These are phyloP conservation scores for Cichorium intybus DNA, from an alignment of 140 eudicot genomes.

Conservation along the genomic window DNA sequence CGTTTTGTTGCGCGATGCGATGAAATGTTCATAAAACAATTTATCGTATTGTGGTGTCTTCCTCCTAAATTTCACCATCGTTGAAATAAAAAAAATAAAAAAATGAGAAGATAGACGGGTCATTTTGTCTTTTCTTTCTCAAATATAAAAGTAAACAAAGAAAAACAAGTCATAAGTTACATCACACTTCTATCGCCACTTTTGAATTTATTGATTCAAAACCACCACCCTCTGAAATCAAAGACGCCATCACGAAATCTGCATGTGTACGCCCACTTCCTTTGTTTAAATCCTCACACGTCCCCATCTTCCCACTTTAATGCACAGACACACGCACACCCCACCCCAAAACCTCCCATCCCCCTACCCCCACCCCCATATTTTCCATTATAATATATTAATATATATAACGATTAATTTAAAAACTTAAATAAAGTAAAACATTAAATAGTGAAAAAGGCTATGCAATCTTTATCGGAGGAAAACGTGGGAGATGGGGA, in stretches of 20 bases:
- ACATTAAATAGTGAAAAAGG: too few species aligned
- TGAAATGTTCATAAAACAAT: too few species aligned
- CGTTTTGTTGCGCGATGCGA: too few species aligned
- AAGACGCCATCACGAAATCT: constrained; percentile 83
- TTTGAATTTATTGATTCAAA: constrained; percentile 41
- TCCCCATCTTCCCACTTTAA: constrained; percentile 26
- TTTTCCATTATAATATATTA: not conserved
- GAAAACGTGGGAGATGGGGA: too few species aligned
- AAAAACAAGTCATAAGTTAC: not conserved
- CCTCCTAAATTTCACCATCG: constrained; percentile 18
- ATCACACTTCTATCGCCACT: constrained; percentile 20
- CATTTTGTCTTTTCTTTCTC: constrained; percentile 8
- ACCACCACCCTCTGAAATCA: constrained; percentile 43
- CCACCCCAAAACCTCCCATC: not conserved
- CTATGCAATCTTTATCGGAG: too few species aligned
- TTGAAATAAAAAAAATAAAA: not conserved
- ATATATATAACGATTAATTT: not conserved
- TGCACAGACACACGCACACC: constrained; percentile 12
- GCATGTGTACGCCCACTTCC: constrained; percentile 61
- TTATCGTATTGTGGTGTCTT: not conserved
- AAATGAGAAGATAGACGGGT: constrained; percentile 12
- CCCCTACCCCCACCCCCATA: not conserved
- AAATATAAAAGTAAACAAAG: not conserved
- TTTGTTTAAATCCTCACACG: constrained; percentile 32
- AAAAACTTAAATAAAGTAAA: not conserved